phyloP scores from a whole-genome alignment of 2,329 filamentous ascomycete species.

The Fusarium sp. region DNA sequence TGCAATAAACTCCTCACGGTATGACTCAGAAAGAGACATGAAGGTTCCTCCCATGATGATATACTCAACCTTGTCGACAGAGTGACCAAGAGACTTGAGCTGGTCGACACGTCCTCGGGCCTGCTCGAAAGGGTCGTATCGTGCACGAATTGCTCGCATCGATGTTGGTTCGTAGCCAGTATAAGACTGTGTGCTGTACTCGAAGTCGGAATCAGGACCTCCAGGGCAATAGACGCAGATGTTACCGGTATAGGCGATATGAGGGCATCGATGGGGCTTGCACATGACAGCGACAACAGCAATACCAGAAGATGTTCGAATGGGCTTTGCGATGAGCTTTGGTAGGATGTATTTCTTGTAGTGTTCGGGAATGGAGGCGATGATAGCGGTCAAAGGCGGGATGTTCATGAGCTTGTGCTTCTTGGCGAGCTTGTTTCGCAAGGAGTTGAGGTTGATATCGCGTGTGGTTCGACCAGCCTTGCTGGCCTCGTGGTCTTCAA shows the following conservation, averaged over 20 bases:
- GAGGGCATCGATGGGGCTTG: slow-evolving; percentile 96
- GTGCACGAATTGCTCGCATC: slow-evolving; percentile 96
- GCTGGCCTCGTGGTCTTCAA: slow-evolving; percentile 90
- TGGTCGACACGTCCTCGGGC: slow-evolving; percentile 95
- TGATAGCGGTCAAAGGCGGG: slow-evolving; percentile 94
- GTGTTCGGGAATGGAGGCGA: slow-evolving; percentile 97
- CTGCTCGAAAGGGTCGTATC: slow-evolving; percentile 98
- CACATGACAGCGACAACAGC: slow-evolving; percentile 99
- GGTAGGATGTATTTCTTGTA: slow-evolving; percentile 99
- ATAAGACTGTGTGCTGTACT: slow-evolving; percentile 99
- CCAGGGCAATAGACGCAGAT: slow-evolving; percentile 99
- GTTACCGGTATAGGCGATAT: slow-evolving; percentile 98
- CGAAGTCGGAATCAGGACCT: slow-evolving; percentile 97
- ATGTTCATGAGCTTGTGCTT: slow-evolving; percentile 91
- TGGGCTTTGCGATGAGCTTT: slow-evolving; percentile 96
- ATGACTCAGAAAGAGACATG: slow-evolving; percentile 92
- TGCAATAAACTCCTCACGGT: slow-evolving; percentile 92
- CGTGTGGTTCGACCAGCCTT: slow-evolving; percentile 80
- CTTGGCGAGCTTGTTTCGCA: slow-evolving; percentile 89
- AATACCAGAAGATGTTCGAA: slow-evolving; percentile 94
- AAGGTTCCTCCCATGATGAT: slow-evolving; percentile 99
- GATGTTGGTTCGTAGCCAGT: slow-evolving; percentile 98
- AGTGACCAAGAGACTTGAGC: slow-evolving; percentile 94
- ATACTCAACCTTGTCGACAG: slow-evolving; percentile 98
- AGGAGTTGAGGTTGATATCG: slow-evolving; percentile 91